A percentile compares a stretch with the other conserved stretches of the same genome.
phyloP scores from a whole-genome alignment of 768 basidiomycete species.

The Ramaria rubella region DNA sequence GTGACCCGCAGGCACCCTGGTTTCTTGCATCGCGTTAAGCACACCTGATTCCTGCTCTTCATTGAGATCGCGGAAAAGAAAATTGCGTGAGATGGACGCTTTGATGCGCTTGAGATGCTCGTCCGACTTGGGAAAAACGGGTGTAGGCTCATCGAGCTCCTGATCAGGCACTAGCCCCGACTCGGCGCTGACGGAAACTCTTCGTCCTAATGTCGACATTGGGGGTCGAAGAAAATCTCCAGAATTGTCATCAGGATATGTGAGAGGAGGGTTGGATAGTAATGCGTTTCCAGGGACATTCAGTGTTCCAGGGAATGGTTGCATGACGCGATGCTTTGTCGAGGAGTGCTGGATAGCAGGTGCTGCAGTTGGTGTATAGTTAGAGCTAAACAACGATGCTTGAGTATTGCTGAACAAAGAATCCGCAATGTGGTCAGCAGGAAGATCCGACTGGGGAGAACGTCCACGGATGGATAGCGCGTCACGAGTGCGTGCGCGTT shows the following conservation, averaged over 20 bases:
- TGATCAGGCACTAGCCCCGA: conserved; percentile 76
- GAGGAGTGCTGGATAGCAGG: conserved; percentile 30
- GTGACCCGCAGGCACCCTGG: conserved; percentile 58
- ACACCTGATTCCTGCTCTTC: conserved; percentile 94
- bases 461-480: conserved; percentile 46
- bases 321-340: conserved; percentile 44
- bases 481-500: conserved; percentile 68
- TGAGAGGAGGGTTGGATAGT: conserved; percentile 48
- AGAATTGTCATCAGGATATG: conserved; percentile 51
- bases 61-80: conserved; percentile 93
- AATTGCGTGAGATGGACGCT: conserved; percentile 78
- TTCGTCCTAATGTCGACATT: conserved; percentile 74
- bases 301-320: conserved; percentile 69
- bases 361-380: conserved; percentile 41
- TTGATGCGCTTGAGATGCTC: conserved; percentile 87
- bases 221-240: conserved; percentile 70
- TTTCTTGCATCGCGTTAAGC: conserved; percentile 92
- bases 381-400: conserved; percentile 1
- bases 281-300: conserved; percentile 79
- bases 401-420: conserved; percentile 25
- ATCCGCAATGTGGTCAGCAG: conserved; percentile 56
- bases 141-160: conserved; percentile 57
- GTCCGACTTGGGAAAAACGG: conserved; percentile 68
- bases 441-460: conserved; percentile 42
- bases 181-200: conserved; percentile 94